phyloP scores from a whole-genome alignment of 1,139 yeast species.

The Ogataea hybrid region DNA sequence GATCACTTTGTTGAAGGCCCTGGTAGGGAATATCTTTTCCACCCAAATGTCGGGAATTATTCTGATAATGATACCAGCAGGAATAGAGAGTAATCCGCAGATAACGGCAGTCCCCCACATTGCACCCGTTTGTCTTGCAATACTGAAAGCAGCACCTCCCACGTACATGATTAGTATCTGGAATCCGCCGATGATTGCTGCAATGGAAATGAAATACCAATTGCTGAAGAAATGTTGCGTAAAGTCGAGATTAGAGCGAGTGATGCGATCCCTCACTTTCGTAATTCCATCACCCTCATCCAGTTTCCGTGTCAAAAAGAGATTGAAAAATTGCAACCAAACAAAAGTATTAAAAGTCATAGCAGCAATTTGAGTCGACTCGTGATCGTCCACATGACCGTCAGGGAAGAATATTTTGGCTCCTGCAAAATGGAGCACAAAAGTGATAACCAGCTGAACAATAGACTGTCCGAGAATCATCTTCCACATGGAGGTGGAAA shows the following conservation, averaged over 20 bases:
- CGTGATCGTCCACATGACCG: constrained; percentile 38
- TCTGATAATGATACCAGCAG: constrained; percentile 74
- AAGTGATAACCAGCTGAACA: constrained; percentile 76
- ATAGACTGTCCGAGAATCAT: constrained; percentile 90
- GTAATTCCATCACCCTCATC: constrained; percentile 81
- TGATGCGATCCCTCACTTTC: constrained; percentile 55
- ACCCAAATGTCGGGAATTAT: constrained; percentile 83
- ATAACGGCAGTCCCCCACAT: constrained; percentile 90
- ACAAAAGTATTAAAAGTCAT: constrained; percentile 95
- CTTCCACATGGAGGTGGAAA: constrained; percentile 95
- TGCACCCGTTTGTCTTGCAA: constrained; percentile 72
- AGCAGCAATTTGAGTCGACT: constrained; percentile 65
- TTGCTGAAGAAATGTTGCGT: constrained; percentile 79
- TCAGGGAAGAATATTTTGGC: constrained; percentile 52
- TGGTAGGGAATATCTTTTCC: constrained; percentile 63
- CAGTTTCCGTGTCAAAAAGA: constrained; percentile 85
- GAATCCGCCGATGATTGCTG: constrained; percentile 70
- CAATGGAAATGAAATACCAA: constrained; percentile 74
- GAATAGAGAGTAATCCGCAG: constrained; percentile 81
- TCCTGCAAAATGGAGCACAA: constrained; percentile 80
- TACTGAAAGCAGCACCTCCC: constrained; percentile 94
- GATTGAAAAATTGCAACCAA: constrained; percentile 95
- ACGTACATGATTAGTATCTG: constrained; percentile 92
- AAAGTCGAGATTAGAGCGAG: constrained; percentile 67
- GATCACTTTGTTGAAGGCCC: constrained; percentile 45